These are phyloP conservation scores for Phylloporus sp. DNA, from an alignment of 768 basidiomycete genomes.

Conservation along the genomic window DNA sequence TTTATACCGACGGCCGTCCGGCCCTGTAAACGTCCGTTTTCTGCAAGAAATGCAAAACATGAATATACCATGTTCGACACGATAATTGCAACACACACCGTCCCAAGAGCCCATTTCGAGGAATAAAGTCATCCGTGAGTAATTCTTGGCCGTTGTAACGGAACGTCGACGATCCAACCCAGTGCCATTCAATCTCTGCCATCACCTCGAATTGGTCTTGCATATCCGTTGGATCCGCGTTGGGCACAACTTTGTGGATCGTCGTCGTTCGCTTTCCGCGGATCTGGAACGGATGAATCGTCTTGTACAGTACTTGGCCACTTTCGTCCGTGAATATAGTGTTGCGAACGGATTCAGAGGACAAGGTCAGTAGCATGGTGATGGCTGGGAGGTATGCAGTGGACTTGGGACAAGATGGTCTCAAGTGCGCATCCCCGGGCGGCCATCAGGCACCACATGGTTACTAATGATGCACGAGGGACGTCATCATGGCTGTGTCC, in stretches of 20 bases:
- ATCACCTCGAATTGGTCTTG: conserved; percentile 28
- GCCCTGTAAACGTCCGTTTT: conserved; percentile 31
- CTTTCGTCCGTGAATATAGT: conserved; percentile 19
- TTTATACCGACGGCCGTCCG: conserved; percentile 31
- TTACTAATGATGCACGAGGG: no score
- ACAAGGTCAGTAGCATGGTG: conserved; percentile 22
- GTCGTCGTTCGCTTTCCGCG: conserved; percentile 19
- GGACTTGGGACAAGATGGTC: no score
- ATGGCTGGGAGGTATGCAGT: no score
- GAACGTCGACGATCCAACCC: conserved; percentile 27
- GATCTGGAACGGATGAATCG: conserved; percentile 15
- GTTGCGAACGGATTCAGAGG: conserved; percentile 21
- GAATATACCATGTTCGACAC: no score
- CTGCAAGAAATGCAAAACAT: background rate
- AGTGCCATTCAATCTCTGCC: conserved; percentile 34
- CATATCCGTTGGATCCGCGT: conserved; percentile 20
- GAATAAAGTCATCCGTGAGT: conserved; percentile 23
- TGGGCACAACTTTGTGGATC: conserved; percentile 23
- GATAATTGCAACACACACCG: conserved; percentile 14
- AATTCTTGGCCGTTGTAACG: conserved; percentile 25
- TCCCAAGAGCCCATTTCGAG: conserved; percentile 17
- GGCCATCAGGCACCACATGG: no score
- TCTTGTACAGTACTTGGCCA: conserved; percentile 30
- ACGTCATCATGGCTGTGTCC: no score
- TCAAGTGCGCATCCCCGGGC: no score